phyloP scores from a whole-genome alignment of 805 yeast species.

The Yarrowia keelungensis region DNA sequence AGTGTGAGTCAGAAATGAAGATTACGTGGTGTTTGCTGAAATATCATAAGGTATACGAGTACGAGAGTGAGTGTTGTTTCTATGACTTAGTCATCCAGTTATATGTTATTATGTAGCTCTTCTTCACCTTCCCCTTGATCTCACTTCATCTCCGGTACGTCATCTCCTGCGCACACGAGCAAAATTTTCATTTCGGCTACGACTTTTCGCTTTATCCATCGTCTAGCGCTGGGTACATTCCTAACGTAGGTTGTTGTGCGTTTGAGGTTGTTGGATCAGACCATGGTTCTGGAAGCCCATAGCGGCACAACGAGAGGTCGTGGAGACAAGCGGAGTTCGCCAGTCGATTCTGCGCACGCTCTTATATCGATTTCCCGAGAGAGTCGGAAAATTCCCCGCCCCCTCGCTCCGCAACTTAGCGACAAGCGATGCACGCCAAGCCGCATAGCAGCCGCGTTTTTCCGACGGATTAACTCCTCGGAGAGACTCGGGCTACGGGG shows the following conservation, averaged over 20 bases:
- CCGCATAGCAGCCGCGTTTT: constrained; percentile 31
- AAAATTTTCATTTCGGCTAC: constrained; percentile 4
- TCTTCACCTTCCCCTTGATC: too few species aligned
- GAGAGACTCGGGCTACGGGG: constrained; percentile 2
- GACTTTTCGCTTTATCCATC: neutral
- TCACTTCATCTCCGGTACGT: too few species aligned
- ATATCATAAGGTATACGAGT: too few species aligned
- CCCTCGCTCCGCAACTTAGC: constrained; percentile 3
- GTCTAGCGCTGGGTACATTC: neutral
- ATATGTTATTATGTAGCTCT: too few species aligned
- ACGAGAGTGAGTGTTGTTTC: too few species aligned
- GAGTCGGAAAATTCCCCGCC: neutral
- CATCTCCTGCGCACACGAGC: neutral
- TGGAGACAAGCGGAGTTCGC: neutral
- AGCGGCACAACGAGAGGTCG: neutral
- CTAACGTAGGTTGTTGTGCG: constrained; percentile 12
- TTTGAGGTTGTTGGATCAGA: neutral
- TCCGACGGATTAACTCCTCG: constrained; percentile 37
- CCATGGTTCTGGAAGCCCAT: neutral
- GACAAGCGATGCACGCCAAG: constrained; percentile 8
- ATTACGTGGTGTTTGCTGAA: too few species aligned
- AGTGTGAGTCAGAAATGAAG: too few species aligned
- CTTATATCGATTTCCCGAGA: neutral
- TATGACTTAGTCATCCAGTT: too few species aligned
- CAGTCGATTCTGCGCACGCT: neutral